Conservation (phyloP, 2,329 filamentous ascomycete species). For the Pseudomassariella vexata region DNA sequence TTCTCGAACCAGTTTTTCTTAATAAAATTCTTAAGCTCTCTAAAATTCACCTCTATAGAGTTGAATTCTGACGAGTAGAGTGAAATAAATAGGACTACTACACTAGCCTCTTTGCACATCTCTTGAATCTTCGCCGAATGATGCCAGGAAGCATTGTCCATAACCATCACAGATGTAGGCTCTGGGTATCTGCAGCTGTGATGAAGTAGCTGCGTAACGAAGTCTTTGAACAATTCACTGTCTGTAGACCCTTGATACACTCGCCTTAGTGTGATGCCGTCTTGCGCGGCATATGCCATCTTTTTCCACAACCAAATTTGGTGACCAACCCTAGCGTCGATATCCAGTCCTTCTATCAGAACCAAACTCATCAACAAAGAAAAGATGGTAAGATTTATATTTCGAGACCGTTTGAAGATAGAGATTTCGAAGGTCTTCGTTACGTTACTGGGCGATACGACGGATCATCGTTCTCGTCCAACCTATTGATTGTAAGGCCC, state of each 20-base stretch:
- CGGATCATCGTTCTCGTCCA: no score
- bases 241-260: slow-evolving; percentile 18
- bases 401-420: no score
- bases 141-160: slow-evolving; percentile 25
- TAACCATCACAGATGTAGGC: slow-evolving; percentile 23
- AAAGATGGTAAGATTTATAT: no score
- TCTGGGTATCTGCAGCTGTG: slow-evolving; percentile 21
- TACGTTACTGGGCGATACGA: no score
- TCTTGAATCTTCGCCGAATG: slow-evolving; percentile 9
- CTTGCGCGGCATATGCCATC: no score
- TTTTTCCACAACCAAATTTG: no score
- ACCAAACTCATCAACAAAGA: no score
- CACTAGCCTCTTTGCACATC: slow-evolving; percentile 1
- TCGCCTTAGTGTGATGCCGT: slow-evolving; percentile 10
- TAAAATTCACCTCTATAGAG: not conserved
- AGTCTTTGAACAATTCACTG: slow-evolving; percentile 18
- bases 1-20: slow-evolving; percentile 5
- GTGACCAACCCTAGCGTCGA: no score
- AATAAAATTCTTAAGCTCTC: slow-evolving; percentile 5
- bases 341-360: no score
- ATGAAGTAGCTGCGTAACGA: slow-evolving; percentile 21
- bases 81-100: slow-evolving; percentile 2
- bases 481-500: no score
- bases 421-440: no score
- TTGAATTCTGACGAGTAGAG: not conserved